These are phyloP conservation scores for Marasmius oreades DNA, from an alignment of 1,284 basidiomycete genomes.

Conservation along the genomic window DNA sequence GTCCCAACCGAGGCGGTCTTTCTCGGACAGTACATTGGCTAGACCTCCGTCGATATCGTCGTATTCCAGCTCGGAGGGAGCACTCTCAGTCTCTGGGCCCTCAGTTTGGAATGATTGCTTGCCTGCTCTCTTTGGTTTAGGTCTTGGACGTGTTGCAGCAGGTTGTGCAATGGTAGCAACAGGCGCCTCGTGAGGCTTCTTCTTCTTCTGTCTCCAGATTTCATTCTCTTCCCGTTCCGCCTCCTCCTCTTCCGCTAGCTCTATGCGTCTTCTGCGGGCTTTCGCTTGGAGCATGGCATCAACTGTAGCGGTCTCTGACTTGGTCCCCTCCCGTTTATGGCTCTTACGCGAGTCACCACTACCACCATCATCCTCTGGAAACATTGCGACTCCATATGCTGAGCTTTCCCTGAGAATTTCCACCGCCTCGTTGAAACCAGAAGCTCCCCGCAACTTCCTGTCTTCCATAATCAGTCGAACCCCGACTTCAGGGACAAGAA, in stretches of 20 bases:
- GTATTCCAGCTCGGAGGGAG: background rate
- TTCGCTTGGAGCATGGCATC: slow-evolving; percentile 8
- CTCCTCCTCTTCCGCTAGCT: slow-evolving; percentile 32
- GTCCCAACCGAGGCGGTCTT: background rate
- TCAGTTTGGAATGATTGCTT: background rate
- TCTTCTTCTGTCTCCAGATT: slow-evolving; percentile 13
- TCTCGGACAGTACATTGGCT: background rate
- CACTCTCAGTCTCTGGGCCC: background rate
- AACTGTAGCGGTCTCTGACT: slow-evolving; percentile 15
- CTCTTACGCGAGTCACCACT: slow-evolving; percentile 34
- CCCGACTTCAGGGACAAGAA: slow-evolving; percentile 75
- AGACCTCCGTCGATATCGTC: background rate
- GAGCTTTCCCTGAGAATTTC: slow-evolving; percentile 67
- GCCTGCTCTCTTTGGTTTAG: slow-evolving; percentile 1
- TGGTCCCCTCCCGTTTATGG: slow-evolving; percentile 12
- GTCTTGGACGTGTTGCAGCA: background rate
- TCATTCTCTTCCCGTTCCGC: slow-evolving; percentile 24
- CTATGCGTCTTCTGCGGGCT: slow-evolving; percentile 22
- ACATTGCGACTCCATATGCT: slow-evolving; percentile 76
- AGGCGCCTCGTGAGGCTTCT: slow-evolving; percentile 1
- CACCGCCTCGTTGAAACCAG: slow-evolving; percentile 42
- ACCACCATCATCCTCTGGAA: slow-evolving; percentile 54
- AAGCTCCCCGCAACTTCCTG: slow-evolving; percentile 35
- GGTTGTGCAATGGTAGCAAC: background rate
- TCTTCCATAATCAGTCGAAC: slow-evolving; percentile 72